Base-by-base conservation (phyloP, 148 eudicot species). In the Dianthus caryophyllus region DNA sequence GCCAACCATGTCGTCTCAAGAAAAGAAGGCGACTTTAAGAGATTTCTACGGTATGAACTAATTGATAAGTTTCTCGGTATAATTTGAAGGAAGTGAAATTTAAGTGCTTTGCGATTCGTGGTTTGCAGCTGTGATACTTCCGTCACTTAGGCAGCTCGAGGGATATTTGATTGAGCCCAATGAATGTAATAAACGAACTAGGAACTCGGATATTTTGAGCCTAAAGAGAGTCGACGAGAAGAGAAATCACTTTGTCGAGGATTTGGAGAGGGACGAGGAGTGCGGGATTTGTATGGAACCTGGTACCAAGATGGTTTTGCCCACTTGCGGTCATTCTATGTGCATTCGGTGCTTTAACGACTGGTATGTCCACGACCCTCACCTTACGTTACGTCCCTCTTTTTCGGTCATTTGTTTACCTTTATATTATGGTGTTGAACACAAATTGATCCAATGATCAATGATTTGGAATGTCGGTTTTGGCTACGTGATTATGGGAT, bases 221-320 rank as follows among this genome's bases (percentile, higher is more conserved):
- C 52, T 54, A 21, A 73, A 64, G 20, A 76, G 57, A 31, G 33
- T 58, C 14, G 86, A 84, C 48, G 84, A 81, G 57, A 83, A 66
- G 65, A 68, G 51, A 65, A 76, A 67, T 46, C 30, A 43, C 20
- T 9, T 38, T 33, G 66, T 26, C 52, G 56, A 66, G 46, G 88
- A 83, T 68, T 46, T 69, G 8, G 83, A 81, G 31, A 71, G 76
- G 67, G 97, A 91, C 21, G 88, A 87, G 21, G 97, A 91, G 65
- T 91, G 97, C 64, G 88, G 88, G 15, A 91, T 91, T 71, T 91
- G 97, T 65, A 75, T 88, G 92, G 97, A 91, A 71, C 66, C 73
- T 67, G 75, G 81, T 68, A 70, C 83, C 48, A 85, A 85, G 61
- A 80, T 87, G 74, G 96, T 80, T 16, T 66, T 91, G 60, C 97